These are phyloP conservation scores for Phytophthora europaea DNA, from an alignment of 352 stramenopile species.

Conservation along the genomic window DNA sequence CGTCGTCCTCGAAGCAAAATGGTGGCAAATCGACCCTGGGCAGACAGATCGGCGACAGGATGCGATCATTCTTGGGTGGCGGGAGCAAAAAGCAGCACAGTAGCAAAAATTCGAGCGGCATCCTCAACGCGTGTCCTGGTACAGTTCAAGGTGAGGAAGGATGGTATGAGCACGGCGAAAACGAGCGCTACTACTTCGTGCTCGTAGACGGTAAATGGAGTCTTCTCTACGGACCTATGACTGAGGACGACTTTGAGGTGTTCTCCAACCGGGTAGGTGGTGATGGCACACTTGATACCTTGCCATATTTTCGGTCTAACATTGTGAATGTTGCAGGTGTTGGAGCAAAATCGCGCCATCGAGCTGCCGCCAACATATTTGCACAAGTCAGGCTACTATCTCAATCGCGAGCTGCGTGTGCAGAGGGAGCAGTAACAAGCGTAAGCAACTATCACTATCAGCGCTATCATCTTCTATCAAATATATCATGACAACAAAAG, in stretches of 20 bases:
- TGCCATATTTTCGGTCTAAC: background rate
- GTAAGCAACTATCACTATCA: conserved; percentile 19
- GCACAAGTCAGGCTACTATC: conserved; percentile 84
- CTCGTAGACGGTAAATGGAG: conserved; percentile 87
- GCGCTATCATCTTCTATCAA: conserved; percentile 12
- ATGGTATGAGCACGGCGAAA: conserved; percentile 91
- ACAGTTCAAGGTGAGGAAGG: conserved; percentile 88
- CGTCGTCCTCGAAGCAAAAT: conserved; percentile 37
- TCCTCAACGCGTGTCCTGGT: conserved; percentile 82
- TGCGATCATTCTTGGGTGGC: conserved; percentile 79
- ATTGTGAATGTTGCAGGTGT: conserved; percentile 47
- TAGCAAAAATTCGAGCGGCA: conserved; percentile 77
- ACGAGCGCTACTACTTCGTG: conserved; percentile 90
- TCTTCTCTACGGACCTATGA: conserved; percentile 88
- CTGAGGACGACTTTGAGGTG: conserved; percentile 83
- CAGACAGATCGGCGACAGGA: conserved; percentile 86
- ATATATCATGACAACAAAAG: conserved; percentile 29
- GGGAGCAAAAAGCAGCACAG: conserved; percentile 73
- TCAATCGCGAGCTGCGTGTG: conserved; percentile 76
- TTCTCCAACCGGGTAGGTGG: conserved; percentile 77
- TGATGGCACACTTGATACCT: background rate
- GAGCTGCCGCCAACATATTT: conserved; percentile 84
- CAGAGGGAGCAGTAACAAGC: conserved; percentile 43
- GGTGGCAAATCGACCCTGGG: conserved; percentile 55
- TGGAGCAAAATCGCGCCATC: conserved; percentile 70